Conservation (phyloP, 2,329 filamentous ascomycete genomes). For the Aspergillus ochraceoroseus region DNA sequence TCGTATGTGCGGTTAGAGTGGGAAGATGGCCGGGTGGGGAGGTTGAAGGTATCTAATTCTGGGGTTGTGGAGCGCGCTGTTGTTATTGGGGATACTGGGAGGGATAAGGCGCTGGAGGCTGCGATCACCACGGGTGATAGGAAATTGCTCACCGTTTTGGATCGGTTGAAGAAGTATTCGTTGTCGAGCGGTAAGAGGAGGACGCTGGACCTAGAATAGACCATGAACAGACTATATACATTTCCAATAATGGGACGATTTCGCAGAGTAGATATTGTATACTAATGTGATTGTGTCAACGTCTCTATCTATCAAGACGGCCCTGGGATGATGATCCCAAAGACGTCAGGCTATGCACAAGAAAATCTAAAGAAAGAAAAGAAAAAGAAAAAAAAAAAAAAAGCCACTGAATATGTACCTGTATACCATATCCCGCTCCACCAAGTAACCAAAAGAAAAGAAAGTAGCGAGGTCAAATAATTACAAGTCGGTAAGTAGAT, state of each 20-base stretch:
- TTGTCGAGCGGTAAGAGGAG: neutral
- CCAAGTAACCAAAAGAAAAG: slow-evolving; percentile 12
- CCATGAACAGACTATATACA: neutral
- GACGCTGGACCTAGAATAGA: neutral
- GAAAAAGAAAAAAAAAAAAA: slow-evolving; percentile 14
- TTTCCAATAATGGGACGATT: no score
- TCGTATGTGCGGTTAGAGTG: slow-evolving; percentile 44
- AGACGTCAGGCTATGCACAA: slow-evolving; percentile 25
- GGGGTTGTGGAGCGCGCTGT: slow-evolving; percentile 42
- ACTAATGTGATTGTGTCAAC: neutral
- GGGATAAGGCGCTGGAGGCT: slow-evolving; percentile 37
- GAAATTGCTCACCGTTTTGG: slow-evolving; percentile 34
- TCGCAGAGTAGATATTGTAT: no score
- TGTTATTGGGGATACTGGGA: slow-evolving; percentile 39
- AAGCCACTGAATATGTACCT: slow-evolving; percentile 21
- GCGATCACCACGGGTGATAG: slow-evolving; percentile 34
- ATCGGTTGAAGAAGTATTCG: slow-evolving; percentile 25
- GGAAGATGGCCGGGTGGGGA: slow-evolving; percentile 42
- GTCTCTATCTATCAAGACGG: slow-evolving; percentile 19
- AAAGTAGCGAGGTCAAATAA: slow-evolving; percentile 8
- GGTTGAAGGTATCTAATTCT: slow-evolving; percentile 41
- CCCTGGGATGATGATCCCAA: slow-evolving; percentile 4
- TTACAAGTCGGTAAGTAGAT: slow-evolving; percentile 21
- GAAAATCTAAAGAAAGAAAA: no score
- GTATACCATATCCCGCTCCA: slow-evolving; percentile 10